phyloP scores from a whole-genome alignment of 768 basidiomycete species.

The Inosperma sp. region DNA sequence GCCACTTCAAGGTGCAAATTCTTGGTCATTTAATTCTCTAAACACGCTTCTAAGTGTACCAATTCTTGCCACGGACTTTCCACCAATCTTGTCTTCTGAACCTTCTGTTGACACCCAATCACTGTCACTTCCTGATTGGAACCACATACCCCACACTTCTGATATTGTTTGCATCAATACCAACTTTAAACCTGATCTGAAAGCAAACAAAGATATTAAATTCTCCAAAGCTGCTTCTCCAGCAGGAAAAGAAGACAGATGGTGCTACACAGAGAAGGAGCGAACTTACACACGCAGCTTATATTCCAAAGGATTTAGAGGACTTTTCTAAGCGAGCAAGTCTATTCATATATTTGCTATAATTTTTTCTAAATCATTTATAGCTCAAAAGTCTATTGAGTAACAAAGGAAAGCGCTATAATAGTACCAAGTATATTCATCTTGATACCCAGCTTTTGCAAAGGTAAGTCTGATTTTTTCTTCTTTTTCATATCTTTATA shows the following conservation, averaged over 20 bases:
- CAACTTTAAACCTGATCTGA: not conserved
- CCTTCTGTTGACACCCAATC: not conserved
- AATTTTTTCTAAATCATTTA: not conserved
- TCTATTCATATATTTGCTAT: not conserved
- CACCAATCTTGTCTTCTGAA: not conserved
- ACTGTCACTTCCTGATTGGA: not conserved
- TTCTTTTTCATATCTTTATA: not conserved
- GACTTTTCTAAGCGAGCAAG: not conserved
- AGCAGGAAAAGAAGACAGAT: not conserved
- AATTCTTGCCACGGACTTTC: not conserved
- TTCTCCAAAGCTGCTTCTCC: not conserved
- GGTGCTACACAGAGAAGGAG: not conserved
- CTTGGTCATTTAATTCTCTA: not conserved
- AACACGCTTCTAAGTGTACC: not conserved
- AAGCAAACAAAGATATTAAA: not conserved
- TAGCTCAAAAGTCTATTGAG: not conserved
- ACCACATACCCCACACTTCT: not conserved
- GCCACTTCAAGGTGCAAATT: not conserved
- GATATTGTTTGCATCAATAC: not conserved
- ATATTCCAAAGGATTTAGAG: not conserved
- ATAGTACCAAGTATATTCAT: not conserved
- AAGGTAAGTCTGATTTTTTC: not conserved
- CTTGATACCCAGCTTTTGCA: not conserved
- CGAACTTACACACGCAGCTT: not conserved
- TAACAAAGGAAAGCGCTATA: not conserved